phyloP scores from a whole-genome alignment of 139 green algal species.

The Raphidocelis subcapitata region DNA sequence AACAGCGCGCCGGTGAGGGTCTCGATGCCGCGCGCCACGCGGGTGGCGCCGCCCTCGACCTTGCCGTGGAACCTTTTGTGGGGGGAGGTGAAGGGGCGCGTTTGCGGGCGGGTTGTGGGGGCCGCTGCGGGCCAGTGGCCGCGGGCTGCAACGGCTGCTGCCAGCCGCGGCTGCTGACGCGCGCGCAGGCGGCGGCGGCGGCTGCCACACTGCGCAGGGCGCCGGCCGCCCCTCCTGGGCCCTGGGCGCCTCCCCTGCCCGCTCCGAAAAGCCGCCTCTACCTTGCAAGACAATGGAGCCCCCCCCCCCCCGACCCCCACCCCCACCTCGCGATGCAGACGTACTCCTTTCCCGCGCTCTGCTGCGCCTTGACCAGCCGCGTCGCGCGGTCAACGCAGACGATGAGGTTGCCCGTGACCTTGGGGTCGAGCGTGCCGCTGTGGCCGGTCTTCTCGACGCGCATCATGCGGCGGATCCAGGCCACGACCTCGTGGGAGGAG shows the following conservation, averaged over 20 bases:
- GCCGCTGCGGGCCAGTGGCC: too few species aligned
- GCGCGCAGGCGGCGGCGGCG: too few species aligned
- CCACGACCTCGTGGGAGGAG: conserved; percentile 96
- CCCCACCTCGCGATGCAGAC: conserved; percentile 80
- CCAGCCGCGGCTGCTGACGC: too few species aligned
- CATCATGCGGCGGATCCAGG: conserved; percentile 96
- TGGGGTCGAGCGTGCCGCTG: conserved; percentile 95
- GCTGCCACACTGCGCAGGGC: too few species aligned
- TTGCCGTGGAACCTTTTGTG: conserved; percentile 67
- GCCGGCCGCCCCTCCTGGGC: too few species aligned
- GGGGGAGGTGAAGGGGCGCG: too few species aligned
- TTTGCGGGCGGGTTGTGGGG: too few species aligned
- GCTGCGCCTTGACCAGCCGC: conserved; percentile 97
- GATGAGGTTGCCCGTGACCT: conserved; percentile 95
- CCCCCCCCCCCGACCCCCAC: background rate
- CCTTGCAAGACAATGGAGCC: too few species aligned
- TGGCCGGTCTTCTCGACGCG: conserved; percentile 99
- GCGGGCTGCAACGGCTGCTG: too few species aligned
- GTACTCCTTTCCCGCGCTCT: conserved; percentile 99
- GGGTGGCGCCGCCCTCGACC: conserved; percentile 60
- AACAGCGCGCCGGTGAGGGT: conserved; percentile 86
- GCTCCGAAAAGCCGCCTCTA: too few species aligned
- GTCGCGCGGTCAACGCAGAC: conserved; percentile 98
- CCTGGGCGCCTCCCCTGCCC: too few species aligned
- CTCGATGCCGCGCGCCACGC: conserved; percentile 78